Conservation (phyloP, 208 protist species). For the Leishmania mexicana region DNA sequence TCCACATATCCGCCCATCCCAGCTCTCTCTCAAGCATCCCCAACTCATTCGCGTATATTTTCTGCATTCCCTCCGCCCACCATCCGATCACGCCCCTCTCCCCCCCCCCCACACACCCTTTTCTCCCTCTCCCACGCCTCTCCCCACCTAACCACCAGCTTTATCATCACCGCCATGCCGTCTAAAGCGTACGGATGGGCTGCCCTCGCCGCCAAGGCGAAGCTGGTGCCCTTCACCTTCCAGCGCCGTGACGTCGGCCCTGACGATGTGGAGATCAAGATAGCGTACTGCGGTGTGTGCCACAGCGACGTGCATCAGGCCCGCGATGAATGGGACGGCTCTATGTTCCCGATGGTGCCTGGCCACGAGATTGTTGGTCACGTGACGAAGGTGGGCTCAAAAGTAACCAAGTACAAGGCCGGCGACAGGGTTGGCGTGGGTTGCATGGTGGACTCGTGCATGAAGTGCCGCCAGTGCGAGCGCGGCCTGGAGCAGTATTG, state of each 20-base stretch:
- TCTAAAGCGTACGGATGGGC: slow-evolving; percentile 50
- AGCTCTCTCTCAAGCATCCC: background rate
- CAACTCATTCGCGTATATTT: background rate
- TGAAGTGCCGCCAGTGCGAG: slow-evolving; percentile 62
- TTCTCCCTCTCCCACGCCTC: background rate
- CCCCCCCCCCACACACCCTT: background rate
- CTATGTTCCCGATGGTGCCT: slow-evolving; percentile 71
- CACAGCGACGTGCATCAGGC: slow-evolving; percentile 83
- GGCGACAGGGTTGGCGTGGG: slow-evolving; percentile 88
- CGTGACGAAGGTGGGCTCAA: slow-evolving; percentile 61
- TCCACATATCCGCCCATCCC: background rate
- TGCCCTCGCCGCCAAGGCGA: slow-evolving; percentile 38
- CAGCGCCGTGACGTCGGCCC: slow-evolving; percentile 48
- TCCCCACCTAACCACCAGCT: background rate
- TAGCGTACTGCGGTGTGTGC: slow-evolving; percentile 82
- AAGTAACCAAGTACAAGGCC: slow-evolving; percentile 79
- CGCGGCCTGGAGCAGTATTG: slow-evolving; percentile 81
- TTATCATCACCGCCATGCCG: slow-evolving; percentile 35
- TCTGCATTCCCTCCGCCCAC: background rate
- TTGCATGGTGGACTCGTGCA: slow-evolving; percentile 90
- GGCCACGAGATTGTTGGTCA: slow-evolving; percentile 89
- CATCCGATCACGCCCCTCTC: background rate
- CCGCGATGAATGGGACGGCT: slow-evolving; percentile 69
- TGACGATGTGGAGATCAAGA: slow-evolving; percentile 63
- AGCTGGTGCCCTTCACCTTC: slow-evolving; percentile 54